A percentile compares a stretch with the other conserved stretches of the same genome.
Evolutionary conservation across 331 rosid genomes (phyloP).

Genomic region (Dryas integrifolia): DNA sequence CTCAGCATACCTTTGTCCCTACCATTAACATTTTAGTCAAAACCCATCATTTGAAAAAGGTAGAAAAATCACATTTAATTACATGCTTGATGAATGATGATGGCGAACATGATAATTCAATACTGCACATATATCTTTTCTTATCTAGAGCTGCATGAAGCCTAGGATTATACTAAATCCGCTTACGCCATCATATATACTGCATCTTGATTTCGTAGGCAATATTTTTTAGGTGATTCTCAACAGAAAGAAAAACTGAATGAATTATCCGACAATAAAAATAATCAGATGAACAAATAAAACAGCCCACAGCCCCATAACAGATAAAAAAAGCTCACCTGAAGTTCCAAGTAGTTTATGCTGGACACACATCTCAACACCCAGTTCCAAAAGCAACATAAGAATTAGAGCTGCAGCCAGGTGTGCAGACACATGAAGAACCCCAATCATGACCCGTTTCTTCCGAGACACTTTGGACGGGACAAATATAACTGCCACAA

Average conservation of each 20-base stretch:
- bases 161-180: neutral
- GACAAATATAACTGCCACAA: constrained; percentile 69
- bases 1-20: neutral
- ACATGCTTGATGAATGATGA: neutral
- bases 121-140: neutral
- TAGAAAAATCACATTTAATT: neutral
- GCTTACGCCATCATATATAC: neutral
- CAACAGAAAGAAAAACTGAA: neutral
- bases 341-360: constrained; percentile 88
- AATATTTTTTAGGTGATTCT: neutral
- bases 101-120: neutral
- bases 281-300: neutral
- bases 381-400: constrained; percentile 89
- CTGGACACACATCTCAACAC: constrained; percentile 83
- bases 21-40: constrained; percentile 6
- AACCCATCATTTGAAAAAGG: too few species aligned
- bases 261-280: neutral
- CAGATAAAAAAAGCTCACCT: constrained; percentile 44
- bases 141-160: neutral
- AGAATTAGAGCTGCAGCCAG: constrained; percentile 80
- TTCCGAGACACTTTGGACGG: constrained; percentile 83
- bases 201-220: neutral
- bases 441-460: constrained; percentile 68
- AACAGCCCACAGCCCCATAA: constrained; percentile 1
- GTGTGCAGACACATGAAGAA: constrained; percentile 92